These are phyloP conservation scores for Nakazawaea populi DNA, from an alignment of 805 yeast species.

Conservation along the genomic window DNA sequence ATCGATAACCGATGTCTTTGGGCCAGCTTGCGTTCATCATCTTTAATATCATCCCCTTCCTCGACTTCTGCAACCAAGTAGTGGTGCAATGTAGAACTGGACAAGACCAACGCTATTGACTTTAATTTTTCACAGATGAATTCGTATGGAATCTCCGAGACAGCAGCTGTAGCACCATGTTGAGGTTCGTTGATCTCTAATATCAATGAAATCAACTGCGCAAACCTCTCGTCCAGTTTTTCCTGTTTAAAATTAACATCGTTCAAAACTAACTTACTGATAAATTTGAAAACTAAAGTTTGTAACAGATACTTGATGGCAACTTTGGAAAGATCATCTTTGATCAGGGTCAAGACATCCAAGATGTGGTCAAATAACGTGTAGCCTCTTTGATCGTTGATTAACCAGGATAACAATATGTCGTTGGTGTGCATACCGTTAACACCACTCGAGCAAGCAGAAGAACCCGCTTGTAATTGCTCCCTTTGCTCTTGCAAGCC, in stretches of 20 bases:
- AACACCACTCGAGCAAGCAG: not conserved
- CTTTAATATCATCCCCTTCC: not conserved
- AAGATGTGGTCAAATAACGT: not conserved
- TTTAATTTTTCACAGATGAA: slow-evolving; percentile 3
- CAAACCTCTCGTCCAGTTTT: not conserved
- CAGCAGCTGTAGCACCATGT: too few relatives aligned
- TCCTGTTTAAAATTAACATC: not conserved
- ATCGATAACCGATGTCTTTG: not conserved
- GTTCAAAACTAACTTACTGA: not conserved
- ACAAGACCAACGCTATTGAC: not conserved
- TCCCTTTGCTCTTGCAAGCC: not conserved
- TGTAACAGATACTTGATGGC: not conserved
- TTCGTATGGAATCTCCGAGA: slow-evolving; percentile 1
- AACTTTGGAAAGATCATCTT: not conserved
- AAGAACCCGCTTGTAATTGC: not conserved
- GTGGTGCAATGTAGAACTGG: not conserved
- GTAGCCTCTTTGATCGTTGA: not conserved
- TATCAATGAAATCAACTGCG: not conserved
- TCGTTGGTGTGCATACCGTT: not conserved
- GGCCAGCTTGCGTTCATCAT: not conserved
- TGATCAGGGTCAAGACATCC: not conserved
- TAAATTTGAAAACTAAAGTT: not conserved
- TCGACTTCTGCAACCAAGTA: not conserved
- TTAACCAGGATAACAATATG: not conserved
- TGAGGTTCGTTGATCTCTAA: not conserved